Conservation (phyloP, 129 eudicot genomes). For the Escallonia rubra region DNA sequence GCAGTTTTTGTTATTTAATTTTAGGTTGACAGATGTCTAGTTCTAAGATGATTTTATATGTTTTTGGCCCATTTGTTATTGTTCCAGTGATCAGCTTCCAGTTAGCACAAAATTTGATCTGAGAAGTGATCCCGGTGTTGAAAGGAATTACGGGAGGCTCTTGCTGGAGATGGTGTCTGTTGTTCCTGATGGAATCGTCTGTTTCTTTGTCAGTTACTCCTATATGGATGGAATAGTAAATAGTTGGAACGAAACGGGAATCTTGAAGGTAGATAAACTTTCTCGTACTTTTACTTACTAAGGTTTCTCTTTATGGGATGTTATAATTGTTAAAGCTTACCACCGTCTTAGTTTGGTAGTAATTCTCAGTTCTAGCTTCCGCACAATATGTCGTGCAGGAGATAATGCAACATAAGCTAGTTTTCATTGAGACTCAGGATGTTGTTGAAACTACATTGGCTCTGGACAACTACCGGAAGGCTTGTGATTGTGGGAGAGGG, state of each 20-base stretch:
- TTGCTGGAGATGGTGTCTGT: conserved; percentile 96
- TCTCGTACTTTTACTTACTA: conserved; percentile 4
- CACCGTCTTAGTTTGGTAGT: too few relatives aligned
- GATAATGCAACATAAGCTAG: conserved; percentile 96
- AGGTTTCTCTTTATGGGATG: background rate
- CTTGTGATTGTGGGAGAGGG: conserved; percentile 99
- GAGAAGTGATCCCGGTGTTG: conserved; percentile 98
- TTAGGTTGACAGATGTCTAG: background rate
- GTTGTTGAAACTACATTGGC: conserved; percentile 98
- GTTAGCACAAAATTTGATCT: conserved; percentile 93
- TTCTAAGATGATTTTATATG: background rate
- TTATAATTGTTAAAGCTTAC: too few relatives aligned
- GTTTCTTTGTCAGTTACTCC: conserved; percentile 96
- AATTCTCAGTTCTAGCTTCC: too few relatives aligned
- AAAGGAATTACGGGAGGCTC: conserved; percentile 93
- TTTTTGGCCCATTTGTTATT: conserved; percentile 8
- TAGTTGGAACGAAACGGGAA: conserved; percentile 95
- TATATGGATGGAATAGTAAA: conserved; percentile 98
- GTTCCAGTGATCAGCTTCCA: conserved; percentile 91
- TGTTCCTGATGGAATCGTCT: conserved; percentile 99
- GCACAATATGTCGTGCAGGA: conserved; percentile 43
- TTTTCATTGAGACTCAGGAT: conserved; percentile 98
- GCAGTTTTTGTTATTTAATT: background rate
- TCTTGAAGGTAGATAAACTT: conserved; percentile 58
- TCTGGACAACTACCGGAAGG: conserved; percentile 90